phyloP scores from a whole-genome alignment of 352 stramenopile species.

The Phytophthora podocarpi region DNA sequence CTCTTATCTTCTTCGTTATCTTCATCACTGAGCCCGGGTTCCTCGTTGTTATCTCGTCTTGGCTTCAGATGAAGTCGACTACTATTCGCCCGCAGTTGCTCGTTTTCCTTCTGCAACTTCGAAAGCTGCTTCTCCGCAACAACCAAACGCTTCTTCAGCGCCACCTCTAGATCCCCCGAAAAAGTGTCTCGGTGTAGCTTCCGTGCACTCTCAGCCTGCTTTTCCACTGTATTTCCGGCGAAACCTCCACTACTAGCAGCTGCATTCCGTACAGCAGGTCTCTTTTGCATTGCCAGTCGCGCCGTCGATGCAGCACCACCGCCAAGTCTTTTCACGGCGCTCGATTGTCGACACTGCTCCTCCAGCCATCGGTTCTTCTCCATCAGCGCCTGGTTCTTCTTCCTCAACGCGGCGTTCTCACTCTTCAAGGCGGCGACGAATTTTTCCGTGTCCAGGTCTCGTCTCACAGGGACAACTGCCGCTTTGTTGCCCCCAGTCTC shows the following conservation, averaged over 20 bases:
- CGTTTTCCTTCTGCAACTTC: conserved; percentile 75
- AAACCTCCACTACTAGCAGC: conserved; percentile 19
- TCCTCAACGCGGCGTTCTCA: conserved; percentile 74
- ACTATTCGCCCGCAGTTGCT: conserved; percentile 42
- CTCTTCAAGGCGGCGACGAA: conserved; percentile 81
- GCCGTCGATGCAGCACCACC: background rate
- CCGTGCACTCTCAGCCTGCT: conserved; percentile 49
- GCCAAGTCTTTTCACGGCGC: conserved; percentile 34
- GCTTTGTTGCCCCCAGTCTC: conserved; percentile 39
- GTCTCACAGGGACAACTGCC: conserved; percentile 36
- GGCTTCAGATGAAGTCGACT: conserved; percentile 7
- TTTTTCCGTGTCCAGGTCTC: conserved; percentile 81
- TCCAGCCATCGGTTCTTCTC: conserved; percentile 76
- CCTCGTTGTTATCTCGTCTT: conserved; percentile 44
- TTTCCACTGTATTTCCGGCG: conserved; percentile 37
- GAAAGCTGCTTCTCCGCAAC: conserved; percentile 73
- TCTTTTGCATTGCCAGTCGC: conserved; percentile 12
- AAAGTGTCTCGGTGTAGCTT: conserved; percentile 59
- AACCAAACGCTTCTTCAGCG: conserved; percentile 73
- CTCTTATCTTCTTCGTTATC: conserved; percentile 17
- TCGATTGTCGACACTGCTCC: conserved; percentile 32
- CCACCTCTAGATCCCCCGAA: conserved; percentile 65
- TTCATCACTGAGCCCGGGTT: conserved; percentile 36
- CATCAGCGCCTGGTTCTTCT: conserved; percentile 72
- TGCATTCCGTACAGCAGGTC: conserved; percentile 1